Evolutionary conservation across 2,329 filamentous ascomycete genomes (phyloP).

Genomic region (Fusarium guadeloupense): DNA sequence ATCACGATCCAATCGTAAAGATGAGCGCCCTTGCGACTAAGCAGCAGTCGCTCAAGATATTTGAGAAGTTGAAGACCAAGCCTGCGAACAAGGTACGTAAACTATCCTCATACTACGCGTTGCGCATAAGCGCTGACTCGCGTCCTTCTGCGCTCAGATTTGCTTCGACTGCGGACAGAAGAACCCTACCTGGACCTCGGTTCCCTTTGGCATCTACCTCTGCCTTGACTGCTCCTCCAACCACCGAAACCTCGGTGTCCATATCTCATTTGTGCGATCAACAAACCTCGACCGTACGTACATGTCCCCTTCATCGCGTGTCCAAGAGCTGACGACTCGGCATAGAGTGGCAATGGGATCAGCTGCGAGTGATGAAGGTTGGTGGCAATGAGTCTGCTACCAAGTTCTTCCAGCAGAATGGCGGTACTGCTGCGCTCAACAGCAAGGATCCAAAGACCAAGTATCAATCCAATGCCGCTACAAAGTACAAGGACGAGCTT

Average conservation of each 20-base stretch:
- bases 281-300: slow-evolving; percentile 96
- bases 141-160: slow-evolving; percentile 63
- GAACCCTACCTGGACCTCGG: slow-evolving; percentile 98
- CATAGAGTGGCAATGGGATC: slow-evolving; percentile 97
- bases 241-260: slow-evolving; percentile 96
- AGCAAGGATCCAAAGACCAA: slow-evolving; percentile 98
- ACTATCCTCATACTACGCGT: neutral
- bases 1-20: slow-evolving; percentile 48
- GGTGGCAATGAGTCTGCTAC: slow-evolving; percentile 98
- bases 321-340: slow-evolving; percentile 27
- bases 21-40: slow-evolving; percentile 83
- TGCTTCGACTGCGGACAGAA: slow-evolving; percentile 99
- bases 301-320: neutral
- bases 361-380: slow-evolving; percentile 96
- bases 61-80: slow-evolving; percentile 96
- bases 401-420: slow-evolving; percentile 97
- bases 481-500: slow-evolving; percentile 97
- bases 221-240: slow-evolving; percentile 98
- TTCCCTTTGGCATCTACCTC: slow-evolving; percentile 96
- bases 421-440: slow-evolving; percentile 89
- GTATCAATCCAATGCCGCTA: slow-evolving; percentile 91
- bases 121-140: slow-evolving; percentile 18
- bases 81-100: slow-evolving; percentile 86
- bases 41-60: slow-evolving; percentile 95
- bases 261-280: slow-evolving; percentile 98